Evolutionary conservation across 2,329 filamentous ascomycete species (phyloP), one percentile per base, ranked within the genome.

Genomic region (Madurella mycetomatis): DNA sequence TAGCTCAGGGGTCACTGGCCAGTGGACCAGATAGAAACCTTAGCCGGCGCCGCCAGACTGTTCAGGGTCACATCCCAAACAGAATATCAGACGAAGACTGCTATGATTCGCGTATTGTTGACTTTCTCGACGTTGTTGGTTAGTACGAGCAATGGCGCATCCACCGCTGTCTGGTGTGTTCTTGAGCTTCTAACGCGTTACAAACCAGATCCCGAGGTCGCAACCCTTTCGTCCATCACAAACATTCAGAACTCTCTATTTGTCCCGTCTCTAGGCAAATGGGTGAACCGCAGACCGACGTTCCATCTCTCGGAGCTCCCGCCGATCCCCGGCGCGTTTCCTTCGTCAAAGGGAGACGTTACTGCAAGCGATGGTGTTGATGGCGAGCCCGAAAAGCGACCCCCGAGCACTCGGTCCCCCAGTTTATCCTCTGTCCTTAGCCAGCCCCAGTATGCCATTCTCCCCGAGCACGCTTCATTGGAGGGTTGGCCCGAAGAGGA

Each of bases 181-280:
- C 17, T 41, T 18, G 12, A 17, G 41, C 15, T 15, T 19, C 18
- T 16, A 9, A 56, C 46, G 12, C 11, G 15, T 9, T 11, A 8
- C 31, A 2, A 8, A 3, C 46, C 60, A 91, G 90, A 95, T 64
- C 89, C 90, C 41, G 88, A 95, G 72, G 85, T 95, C 3, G 84
- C 88, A 37, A 90, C 90, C 0, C 74, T 95, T 3, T 90, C 88
- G 0, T 92, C 89, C 13, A 79, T 95, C 9, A 95, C 88, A 42
- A 95, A 95, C 64, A 85, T 95, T 17, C 90, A 95, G 65, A 95
- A 95, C 67, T 94, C 90, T 0, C 81, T 95, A 9, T 95, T 95
- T 70, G 75, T 95, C 1, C 90, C 90, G 0, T 86, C 91, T 60
- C 76, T 95, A n/a, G 90, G 90, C 41, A 75, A 78, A 55, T 84